Evolutionary conservation across 352 stramenopile species (phyloP), one percentile per base, ranked within the genome.

Genomic region (Globisporangium abappressorium): DNA sequence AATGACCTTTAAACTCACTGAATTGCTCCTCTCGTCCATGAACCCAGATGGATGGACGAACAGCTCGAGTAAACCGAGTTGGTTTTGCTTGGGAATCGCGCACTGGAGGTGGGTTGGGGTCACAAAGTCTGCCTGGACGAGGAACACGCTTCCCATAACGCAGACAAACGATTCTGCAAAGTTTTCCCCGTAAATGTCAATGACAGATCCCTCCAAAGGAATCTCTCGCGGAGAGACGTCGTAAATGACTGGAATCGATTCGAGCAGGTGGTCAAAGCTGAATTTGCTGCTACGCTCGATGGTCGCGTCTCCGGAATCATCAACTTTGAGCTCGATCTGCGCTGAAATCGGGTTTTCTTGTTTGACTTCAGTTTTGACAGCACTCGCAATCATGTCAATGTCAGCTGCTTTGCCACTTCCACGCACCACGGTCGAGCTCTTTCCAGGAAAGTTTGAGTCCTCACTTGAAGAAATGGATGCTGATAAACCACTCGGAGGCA

Each of bases 111-210:
- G 34, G 5, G 59, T 60, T 2, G n/a, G 51, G 5, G 64, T 65
- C 2, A 74, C 54, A 26, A 63, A 64, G 15, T 34, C 18, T 18
- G 64, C 60, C 20, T 67, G n/a, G 2, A 24, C 51, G 12, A 41
- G 20, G 18, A 62, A 68, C 33, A 41, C 12, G 33, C 22, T 28
- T 59, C 64, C 41, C 43, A 74, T n/a, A 5, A 62, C 38, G 30
- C 69, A 74, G 20, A 66, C 20, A n/a, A 60, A 62, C 20, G 43
- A 67, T n/a, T 61, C 53, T 7, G 54, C 60, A n/a, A 74, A 69
- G 38, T 60, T 74, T 18, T 36, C 62, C 4, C 69, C 69, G 18
- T 18, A 34, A 3, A 74, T 14, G 18, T 66, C 64, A 58, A 74
- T 36, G 12, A 14, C 51, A 5, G 69, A 74, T 30, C 69, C 69